Percentiles rank a stretch among this genome's conserved stretches.
phyloP scores from a whole-genome alignment of 148 eudicot genomes.

The Cornus florida region DNA sequence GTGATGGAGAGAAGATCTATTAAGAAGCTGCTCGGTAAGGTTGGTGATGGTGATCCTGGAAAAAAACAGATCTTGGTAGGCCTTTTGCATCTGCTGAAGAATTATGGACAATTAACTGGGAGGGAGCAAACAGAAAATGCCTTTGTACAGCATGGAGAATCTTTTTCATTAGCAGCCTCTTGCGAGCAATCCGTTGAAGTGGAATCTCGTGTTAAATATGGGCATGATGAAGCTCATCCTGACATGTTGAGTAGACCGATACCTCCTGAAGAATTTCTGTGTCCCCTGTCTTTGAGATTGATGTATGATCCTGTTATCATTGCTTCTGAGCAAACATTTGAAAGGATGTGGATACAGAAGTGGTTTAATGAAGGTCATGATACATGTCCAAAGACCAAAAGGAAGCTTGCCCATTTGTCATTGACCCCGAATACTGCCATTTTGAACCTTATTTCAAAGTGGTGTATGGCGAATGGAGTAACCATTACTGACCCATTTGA shows the following conservation, averaged over 20 bases:
- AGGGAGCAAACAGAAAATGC: conserved; percentile 28
- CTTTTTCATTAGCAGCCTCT: conserved; percentile 21
- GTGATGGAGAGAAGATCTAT: conserved; percentile 47
- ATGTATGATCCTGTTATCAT: conserved; percentile 88
- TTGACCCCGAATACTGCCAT: conserved; percentile 54
- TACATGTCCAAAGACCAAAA: conserved; percentile 67
- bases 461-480: conserved; percentile 46
- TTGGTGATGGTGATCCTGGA: conserved; percentile 18
- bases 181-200: conserved; percentile 17
- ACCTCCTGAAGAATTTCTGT: conserved; percentile 69
- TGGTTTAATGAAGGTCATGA: conserved; percentile 85
- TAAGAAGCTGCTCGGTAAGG: conserved; percentile 29
- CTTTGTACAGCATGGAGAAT: conserved; percentile 15
- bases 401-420: conserved; percentile 45
- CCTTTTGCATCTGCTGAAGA: conserved; percentile 32
- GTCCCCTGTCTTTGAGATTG: conserved; percentile 64
- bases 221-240: conserved; percentile 20
- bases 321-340: conserved; percentile 82
- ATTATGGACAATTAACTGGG: conserved; percentile 23
- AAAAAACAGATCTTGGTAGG: conserved; percentile 31
- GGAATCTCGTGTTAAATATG: conserved; percentile 20
- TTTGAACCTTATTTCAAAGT: conserved; percentile 57
- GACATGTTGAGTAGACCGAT: conserved; percentile 22
- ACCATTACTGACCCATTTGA: conserved; percentile 31
- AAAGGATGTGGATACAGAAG: conserved; percentile 69